These are phyloP conservation scores for Suhomyces prunicola DNA, from an alignment of 805 yeast species.

Conservation along the genomic window DNA sequence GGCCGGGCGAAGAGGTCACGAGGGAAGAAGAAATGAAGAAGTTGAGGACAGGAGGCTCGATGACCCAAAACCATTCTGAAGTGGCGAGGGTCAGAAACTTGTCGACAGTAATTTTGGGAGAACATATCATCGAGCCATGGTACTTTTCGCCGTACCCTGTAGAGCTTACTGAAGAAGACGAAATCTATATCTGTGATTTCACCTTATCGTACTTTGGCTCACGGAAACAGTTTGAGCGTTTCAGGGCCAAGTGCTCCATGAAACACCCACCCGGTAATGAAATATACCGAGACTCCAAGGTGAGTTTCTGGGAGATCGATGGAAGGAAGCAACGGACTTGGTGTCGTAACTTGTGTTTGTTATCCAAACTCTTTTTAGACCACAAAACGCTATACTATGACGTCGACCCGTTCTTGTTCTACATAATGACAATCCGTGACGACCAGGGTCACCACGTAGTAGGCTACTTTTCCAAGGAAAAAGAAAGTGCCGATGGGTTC, in stretches of 20 bases:
- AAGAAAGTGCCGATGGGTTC: slow-evolving; percentile 91
- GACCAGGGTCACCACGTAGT: slow-evolving; percentile 92
- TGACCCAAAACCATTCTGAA: slow-evolving; percentile 86
- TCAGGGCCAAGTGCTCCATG: slow-evolving; percentile 80
- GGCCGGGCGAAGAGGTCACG: slow-evolving; percentile 68
- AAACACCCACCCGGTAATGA: slow-evolving; percentile 99
- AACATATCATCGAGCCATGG: slow-evolving; percentile 96
- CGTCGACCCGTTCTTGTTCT: slow-evolving; percentile 95
- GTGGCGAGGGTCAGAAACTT: slow-evolving; percentile 89
- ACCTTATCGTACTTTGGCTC: slow-evolving; percentile 87
- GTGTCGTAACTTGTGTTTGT: slow-evolving; percentile 91
- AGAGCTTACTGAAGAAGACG: slow-evolving; percentile 90
- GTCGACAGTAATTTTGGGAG: slow-evolving; percentile 76
- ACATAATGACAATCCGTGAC: slow-evolving; percentile 90
- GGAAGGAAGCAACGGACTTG: slow-evolving; percentile 95
- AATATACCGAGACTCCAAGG: slow-evolving; percentile 87
- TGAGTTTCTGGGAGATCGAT: slow-evolving; percentile 95
- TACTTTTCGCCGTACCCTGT: slow-evolving; percentile 96
- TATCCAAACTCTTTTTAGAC: slow-evolving; percentile 88
- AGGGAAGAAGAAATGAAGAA: slow-evolving; percentile 92
- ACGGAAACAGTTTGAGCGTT: slow-evolving; percentile 86
- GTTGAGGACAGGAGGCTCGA: slow-evolving; percentile 91
- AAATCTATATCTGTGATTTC: slow-evolving; percentile 86
- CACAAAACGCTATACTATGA: slow-evolving; percentile 96
- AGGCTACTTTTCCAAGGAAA: slow-evolving; percentile 95